phyloP scores from a whole-genome alignment of 768 basidiomycete genomes.

The Collybiopsis confluens region DNA sequence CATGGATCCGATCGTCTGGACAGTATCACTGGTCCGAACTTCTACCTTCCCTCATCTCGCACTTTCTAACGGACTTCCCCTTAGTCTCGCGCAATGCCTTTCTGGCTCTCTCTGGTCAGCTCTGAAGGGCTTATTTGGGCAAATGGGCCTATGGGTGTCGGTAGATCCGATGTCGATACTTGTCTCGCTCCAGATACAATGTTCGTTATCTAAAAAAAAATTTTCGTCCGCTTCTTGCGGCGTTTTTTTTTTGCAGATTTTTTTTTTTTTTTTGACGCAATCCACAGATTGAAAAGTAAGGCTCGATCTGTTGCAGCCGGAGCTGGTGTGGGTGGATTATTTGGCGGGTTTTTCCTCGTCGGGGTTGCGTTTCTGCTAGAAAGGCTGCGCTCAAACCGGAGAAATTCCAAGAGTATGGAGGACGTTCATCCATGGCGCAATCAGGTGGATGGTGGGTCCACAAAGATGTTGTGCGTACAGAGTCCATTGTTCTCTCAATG shows the following conservation, averaged over 20 bases:
- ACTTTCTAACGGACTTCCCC: neutral
- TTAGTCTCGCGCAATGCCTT: slow-evolving; percentile 42
- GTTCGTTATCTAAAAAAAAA: too few species aligned
- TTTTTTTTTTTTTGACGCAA: neutral
- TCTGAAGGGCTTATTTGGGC: slow-evolving; percentile 43
- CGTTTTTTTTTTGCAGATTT: neutral
- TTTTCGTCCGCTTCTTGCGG: too few species aligned
- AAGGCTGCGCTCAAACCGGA: neutral
- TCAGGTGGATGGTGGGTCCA: too few species aligned
- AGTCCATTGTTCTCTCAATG: too few species aligned
- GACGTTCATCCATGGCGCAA: neutral
- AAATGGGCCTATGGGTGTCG: slow-evolving; percentile 46
- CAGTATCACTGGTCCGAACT: slow-evolving; percentile 31
- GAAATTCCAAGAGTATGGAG: neutral
- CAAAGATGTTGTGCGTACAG: too few species aligned
- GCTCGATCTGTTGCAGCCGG: slow-evolving; percentile 15
- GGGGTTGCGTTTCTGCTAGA: slow-evolving; percentile 10
- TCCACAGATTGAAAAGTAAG: slow-evolving; percentile 9
- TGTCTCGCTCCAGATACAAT: slow-evolving; percentile 39
- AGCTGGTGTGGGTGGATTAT: slow-evolving; percentile 16
- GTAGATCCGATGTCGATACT: slow-evolving; percentile 30
- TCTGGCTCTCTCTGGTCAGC: slow-evolving; percentile 45
- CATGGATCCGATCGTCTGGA: slow-evolving; percentile 33
- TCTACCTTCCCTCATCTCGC: neutral
- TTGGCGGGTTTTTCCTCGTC: slow-evolving; percentile 14